Conservation (phyloP, 1,139 yeast species). For the Geotrichum macrosporum region DNA sequence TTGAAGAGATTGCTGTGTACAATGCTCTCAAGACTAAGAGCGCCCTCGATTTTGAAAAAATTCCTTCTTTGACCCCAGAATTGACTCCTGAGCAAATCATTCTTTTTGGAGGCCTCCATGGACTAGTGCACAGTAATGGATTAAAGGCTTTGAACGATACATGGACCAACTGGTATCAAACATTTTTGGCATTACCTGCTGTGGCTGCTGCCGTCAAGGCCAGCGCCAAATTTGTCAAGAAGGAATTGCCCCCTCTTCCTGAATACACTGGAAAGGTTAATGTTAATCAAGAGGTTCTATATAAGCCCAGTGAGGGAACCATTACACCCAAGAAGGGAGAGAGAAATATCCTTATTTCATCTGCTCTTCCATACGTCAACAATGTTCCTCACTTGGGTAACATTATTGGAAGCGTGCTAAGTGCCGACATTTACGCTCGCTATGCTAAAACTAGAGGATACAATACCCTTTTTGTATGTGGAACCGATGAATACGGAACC, state of each 20-base stretch:
- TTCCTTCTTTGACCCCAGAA: constrained; percentile 27
- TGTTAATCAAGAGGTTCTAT: constrained; percentile 33
- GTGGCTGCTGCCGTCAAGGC: constrained; percentile 24
- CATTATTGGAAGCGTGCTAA: constrained; percentile 87
- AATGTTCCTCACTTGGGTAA: constrained; percentile 98
- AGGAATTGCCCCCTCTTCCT: constrained; percentile 35
- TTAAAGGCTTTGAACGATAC: constrained; percentile 15
- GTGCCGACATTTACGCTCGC: constrained; percentile 92
- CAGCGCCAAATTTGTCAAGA: constrained; percentile 12
- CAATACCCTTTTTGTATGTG: constrained; percentile 82
- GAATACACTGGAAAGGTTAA: constrained; percentile 56
- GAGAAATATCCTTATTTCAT: constrained; percentile 81
- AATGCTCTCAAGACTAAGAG: constrained; percentile 19
- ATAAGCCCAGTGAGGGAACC: constrained; percentile 30
- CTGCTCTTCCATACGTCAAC: constrained; percentile 96
- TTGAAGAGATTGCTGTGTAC: constrained; percentile 25
- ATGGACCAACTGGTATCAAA: constrained; percentile 16
- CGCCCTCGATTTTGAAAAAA: constrained; percentile 10
- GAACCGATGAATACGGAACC: constrained; percentile 99
- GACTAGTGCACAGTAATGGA: constrained; percentile 20
- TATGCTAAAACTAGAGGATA: constrained; percentile 85
- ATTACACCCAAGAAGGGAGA: constrained; percentile 59
- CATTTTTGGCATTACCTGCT: constrained; percentile 22
- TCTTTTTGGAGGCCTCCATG: constrained; percentile 21
- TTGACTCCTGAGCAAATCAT: constrained; percentile 26